Percentiles rank a stretch among this genome's conserved stretches.
These are phyloP conservation scores for Trypanosoma conorhini DNA, from an alignment of 208 protist genomes.

Conservation along the genomic window DNA sequence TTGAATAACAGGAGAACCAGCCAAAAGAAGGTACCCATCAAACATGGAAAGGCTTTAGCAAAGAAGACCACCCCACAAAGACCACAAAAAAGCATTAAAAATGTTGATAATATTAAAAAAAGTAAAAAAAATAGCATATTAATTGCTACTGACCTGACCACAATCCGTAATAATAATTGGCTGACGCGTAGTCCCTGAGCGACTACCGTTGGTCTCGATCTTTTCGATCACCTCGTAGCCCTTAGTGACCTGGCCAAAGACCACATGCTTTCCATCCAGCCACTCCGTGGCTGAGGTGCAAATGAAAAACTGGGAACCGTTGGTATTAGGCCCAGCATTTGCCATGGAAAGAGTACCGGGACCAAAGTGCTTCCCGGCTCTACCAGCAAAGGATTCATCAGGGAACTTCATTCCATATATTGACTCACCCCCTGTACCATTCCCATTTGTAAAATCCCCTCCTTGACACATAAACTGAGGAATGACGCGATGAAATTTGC, in stretches of 20 bases:
- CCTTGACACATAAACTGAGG: slow-evolving; percentile 94
- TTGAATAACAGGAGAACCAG: neutral
- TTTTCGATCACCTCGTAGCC: slow-evolving; percentile 85
- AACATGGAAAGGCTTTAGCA: neutral
- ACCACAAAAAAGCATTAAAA: neutral
- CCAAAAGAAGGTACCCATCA: neutral
- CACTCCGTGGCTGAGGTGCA: slow-evolving; percentile 62
- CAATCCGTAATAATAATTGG: slow-evolving; percentile 73
- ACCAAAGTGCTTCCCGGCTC: slow-evolving; percentile 79
- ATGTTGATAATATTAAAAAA: neutral
- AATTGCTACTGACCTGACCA: slow-evolving; percentile 63
- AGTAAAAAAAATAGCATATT: no score
- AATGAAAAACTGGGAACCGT: slow-evolving; percentile 88
- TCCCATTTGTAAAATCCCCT: slow-evolving; percentile 94
- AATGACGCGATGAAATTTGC: slow-evolving; percentile 96
- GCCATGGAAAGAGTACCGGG: slow-evolving; percentile 76
- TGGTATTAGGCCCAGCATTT: slow-evolving; percentile 78
- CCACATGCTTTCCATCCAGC: slow-evolving; percentile 95
- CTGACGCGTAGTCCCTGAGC: slow-evolving; percentile 66
- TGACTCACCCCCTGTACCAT: slow-evolving; percentile 93
- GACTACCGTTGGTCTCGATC: slow-evolving; percentile 73
- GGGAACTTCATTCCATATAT: slow-evolving; percentile 94
- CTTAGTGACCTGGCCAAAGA: slow-evolving; percentile 93
- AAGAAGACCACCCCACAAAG: neutral
- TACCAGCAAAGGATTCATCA: slow-evolving; percentile 93